Conservation (phyloP, 2,329 filamentous ascomycete genomes). For the Graphilbum fragrans region DNA sequence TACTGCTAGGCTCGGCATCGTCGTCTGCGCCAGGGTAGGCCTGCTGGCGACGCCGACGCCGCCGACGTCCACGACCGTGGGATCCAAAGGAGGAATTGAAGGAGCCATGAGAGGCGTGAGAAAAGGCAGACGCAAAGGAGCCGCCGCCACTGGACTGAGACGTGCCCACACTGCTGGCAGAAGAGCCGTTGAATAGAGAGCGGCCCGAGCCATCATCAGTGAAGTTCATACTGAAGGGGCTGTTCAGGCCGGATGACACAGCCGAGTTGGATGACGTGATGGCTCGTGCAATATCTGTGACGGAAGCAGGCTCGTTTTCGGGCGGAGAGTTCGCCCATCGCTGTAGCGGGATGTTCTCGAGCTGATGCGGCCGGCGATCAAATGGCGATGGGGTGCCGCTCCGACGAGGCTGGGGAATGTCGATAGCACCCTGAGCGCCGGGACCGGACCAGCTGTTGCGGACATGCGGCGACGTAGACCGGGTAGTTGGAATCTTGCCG, state of each 20-base stretch:
- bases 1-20: too few species aligned
- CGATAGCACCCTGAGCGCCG: constrained; percentile 37
- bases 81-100: constrained; percentile 38
- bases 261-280: constrained; percentile 41
- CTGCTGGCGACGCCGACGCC: constrained; percentile 34
- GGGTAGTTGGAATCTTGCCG: constrained; percentile 60
- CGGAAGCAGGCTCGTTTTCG: constrained; percentile 47
- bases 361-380: constrained; percentile 9
- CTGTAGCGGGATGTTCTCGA: constrained; percentile 41
- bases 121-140: constrained; percentile 47
- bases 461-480: constrained; percentile 58
- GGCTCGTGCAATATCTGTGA: constrained; percentile 45
- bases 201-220: constrained; percentile 49
- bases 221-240: constrained; percentile 42
- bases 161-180: constrained; percentile 46
- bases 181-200: constrained; percentile 47
- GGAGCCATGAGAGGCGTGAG: constrained; percentile 44
- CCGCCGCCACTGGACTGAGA: constrained; percentile 43
- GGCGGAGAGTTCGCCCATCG: constrained; percentile 48
- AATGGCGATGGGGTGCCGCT: constrained; percentile 34
- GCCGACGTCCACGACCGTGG: constrained; percentile 31
- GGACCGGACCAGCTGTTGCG: constrained; percentile 41
- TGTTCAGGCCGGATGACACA: constrained; percentile 42
- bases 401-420: constrained; percentile 52
- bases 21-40: too few species aligned